These are phyloP conservation scores for Cyphellophora europaea DNA, from an alignment of 2,329 filamentous ascomycete genomes.

Conservation along the genomic window DNA sequence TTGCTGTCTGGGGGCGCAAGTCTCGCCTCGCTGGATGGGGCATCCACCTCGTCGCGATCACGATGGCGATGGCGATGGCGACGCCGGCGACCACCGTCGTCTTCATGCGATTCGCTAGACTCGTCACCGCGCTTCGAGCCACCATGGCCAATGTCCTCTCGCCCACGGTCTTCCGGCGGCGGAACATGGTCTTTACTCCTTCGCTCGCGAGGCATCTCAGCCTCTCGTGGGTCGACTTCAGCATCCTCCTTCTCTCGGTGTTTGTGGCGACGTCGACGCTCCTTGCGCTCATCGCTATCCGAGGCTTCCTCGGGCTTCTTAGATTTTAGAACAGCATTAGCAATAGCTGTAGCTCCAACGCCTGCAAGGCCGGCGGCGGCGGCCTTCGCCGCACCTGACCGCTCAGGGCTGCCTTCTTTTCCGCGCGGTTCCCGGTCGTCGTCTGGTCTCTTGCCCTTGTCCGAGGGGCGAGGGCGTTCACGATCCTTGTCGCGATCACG, in stretches of 20 bases:
- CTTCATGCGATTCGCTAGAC: constrained; percentile 17
- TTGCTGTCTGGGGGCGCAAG: too few relatives aligned
- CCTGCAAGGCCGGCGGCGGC: constrained; percentile 14
- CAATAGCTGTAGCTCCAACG: constrained; percentile 13
- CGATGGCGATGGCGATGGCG: constrained; percentile 5
- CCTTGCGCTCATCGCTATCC: constrained; percentile 16
- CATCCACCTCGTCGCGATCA: not conserved
- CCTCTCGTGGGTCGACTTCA: constrained; percentile 5
- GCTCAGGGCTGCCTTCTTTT: constrained; percentile 17
- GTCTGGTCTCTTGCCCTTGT: constrained; percentile 8
- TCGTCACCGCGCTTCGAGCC: constrained; percentile 8
- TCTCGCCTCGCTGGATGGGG: not conserved
- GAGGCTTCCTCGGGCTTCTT: constrained; percentile 11
- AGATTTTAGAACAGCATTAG: constrained; percentile 9
- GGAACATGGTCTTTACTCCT: too few relatives aligned
- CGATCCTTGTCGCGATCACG: constrained; percentile 10
- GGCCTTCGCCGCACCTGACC: constrained; percentile 12
- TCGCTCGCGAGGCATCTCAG: constrained; percentile 6
- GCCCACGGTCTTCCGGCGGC: too few relatives aligned
- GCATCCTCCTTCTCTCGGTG: constrained; percentile 9
- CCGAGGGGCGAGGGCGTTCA: constrained; percentile 9
- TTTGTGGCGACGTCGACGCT: constrained; percentile 12
- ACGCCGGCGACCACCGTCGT: constrained; percentile 8
- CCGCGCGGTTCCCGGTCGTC: constrained; percentile 10
- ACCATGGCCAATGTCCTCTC: constrained; percentile 1